Percentiles rank a stretch among this genome's conserved stretches.
phyloP scores from a whole-genome alignment of 768 basidiomycete genomes.

The Candolleomyces eurysporus region DNA sequence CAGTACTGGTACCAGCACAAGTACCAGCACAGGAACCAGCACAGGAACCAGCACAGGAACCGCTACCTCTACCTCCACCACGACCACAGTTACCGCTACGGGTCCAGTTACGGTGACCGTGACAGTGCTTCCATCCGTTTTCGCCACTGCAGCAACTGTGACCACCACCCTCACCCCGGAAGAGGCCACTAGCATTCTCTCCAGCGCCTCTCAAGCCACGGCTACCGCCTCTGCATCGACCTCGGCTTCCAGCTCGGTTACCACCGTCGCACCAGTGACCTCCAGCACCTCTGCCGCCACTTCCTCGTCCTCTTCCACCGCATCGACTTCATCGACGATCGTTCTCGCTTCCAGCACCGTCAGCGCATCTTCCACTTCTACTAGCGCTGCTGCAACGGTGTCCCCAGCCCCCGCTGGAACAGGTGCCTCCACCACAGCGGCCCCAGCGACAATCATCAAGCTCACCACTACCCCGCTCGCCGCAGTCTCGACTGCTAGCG shows the following conservation, averaged over 20 bases:
- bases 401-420: neutral
- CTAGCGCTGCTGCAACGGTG: neutral
- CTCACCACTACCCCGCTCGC: neutral
- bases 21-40: conserved; percentile 9
- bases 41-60: conserved; percentile 11
- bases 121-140: conserved; percentile 18
- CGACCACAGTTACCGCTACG: conserved; percentile 6
- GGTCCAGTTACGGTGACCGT: conserved; percentile 32
- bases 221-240: conserved; percentile 4
- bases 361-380: neutral
- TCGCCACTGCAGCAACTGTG: conserved; percentile 28
- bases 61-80: conserved; percentile 6
- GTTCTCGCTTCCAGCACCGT: neutral
- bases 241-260: conserved; percentile 1
- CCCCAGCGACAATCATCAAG: neutral
- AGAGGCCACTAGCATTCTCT: conserved; percentile 39
- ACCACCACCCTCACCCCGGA: conserved; percentile 44
- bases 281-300: neutral
- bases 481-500: neutral
- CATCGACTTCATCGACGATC: neutral
- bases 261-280: neutral
- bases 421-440: neutral
- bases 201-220: conserved; percentile 30
- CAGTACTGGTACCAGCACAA: neutral
- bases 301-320: neutral